Percentiles rank a stretch among this genome's conserved stretches.
Evolutionary conservation across 805 yeast genomes (phyloP).

Genomic region (Candida ovalis): DNA sequence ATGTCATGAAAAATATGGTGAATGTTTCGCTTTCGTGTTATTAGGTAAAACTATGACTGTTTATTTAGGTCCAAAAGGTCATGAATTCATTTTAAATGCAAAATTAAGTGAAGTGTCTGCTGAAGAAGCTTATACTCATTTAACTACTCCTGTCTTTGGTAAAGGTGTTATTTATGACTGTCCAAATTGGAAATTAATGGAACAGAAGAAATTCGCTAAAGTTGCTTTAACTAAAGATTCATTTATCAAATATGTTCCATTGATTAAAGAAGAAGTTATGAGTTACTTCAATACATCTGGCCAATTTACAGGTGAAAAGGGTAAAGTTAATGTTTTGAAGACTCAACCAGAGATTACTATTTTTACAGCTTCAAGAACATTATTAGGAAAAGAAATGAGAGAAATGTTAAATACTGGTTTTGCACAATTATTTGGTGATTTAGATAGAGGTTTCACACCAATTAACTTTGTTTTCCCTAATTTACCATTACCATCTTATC

Average conservation of each 20-base stretch:
- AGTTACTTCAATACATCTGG: constrained; percentile 57
- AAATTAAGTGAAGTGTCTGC: constrained; percentile 88
- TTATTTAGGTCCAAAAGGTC: constrained; percentile 95
- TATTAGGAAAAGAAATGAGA: constrained; percentile 91
- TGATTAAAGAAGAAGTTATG: constrained; percentile 72
- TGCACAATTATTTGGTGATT: constrained; percentile 81
- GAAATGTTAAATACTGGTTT: constrained; percentile 74
- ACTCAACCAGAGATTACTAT: constrained; percentile 94
- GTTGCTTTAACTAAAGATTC: constrained; percentile 82
- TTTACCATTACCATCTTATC: constrained; percentile 74
- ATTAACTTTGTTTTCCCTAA: constrained; percentile 93
- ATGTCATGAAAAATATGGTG: constrained; percentile 83
- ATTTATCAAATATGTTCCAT: constrained; percentile 82
- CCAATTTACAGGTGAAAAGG: constrained; percentile 43
- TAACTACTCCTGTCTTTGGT: constrained; percentile 99
- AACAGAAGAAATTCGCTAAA: constrained; percentile 96
- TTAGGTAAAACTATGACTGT: constrained; percentile 94
- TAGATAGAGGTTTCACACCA: constrained; percentile 96
- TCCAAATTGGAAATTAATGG: constrained; percentile 92
- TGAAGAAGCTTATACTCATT: constrained; percentile 90
- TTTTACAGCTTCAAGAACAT: constrained; percentile 90
- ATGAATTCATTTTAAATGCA: constrained; percentile 91
- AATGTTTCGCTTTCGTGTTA: constrained; percentile 84
- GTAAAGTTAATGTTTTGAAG: constrained; percentile 64
- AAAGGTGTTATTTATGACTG: constrained; percentile 97